Evolutionary conservation across 1,139 yeast genomes (phyloP), one percentile per base, ranked within the genome.

Genomic region (Debaryomyces fabryi): DNA sequence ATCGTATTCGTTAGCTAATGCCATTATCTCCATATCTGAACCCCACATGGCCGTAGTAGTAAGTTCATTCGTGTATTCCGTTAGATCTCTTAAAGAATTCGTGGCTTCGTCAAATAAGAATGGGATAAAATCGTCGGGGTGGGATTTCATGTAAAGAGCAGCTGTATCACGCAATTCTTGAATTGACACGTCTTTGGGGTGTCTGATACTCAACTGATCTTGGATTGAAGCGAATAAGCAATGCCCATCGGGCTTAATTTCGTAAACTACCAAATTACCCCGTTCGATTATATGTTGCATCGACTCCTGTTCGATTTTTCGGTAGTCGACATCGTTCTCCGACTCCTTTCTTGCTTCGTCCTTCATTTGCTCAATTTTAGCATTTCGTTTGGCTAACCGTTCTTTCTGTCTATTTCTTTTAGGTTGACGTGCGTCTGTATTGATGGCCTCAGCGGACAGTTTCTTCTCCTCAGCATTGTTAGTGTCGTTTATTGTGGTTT

Each of bases 1-100:
- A 49, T 84, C 76, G 59, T 77, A 88, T 8, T 79, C 80, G 51
- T 82, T 78, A 0, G 95, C 78, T 39, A 91, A 72, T 0, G 98
- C 97, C 58, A 89, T 65, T 16, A 92, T 83, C 69, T 93, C 99
- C 74, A 91, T 74, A 60, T 93, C 98, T 4, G 97, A 95, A 25
- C 99, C 99, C 99, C 99, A 93, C 76, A 89, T 81, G 0, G 96
- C 84, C 0, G 97, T 89, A 13, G 70, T 71, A 47, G 79, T 86
- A 48, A 93, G 76, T 55, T 85, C 86, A 1, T 72, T 66, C 7
- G 90, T 78, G 64, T 93, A 93, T n/a, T 79, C 81, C 34, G 80
- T 85, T 24, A 92, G 68, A 53, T 88, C 88, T 39, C 78, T 73
- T 53, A 87, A 57, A 12, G 79, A 71, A 72, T 83, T 76, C 0